Base-by-base conservation (phyloP, 1,284 basidiomycete species). In the Stygiomarasmius scandens region DNA sequence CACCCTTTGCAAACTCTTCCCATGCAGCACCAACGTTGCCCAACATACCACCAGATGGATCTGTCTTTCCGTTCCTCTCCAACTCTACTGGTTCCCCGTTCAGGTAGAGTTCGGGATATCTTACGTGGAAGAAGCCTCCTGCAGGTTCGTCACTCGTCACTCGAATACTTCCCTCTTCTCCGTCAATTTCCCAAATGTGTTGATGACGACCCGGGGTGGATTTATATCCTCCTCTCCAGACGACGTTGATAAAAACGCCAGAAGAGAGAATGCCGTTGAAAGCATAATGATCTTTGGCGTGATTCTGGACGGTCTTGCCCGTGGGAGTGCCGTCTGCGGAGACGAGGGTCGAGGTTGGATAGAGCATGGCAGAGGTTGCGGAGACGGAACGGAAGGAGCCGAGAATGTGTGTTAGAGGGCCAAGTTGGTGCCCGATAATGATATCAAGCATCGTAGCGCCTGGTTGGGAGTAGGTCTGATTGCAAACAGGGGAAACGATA, bases 111-210 rank as follows among this genome's bases (percentile, higher is more conserved):
- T 59, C 61, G 44, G 67, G 69, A 16, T 67, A 63, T 3, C 19
- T 11, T 22, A 67, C 54, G 44, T 66, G 58, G 19, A 66, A 41
- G 52, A 66, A 69, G 1, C 56, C 44, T 5, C 59, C 64, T 3
- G 22, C 22, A 11, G 61, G 38, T 2, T 25, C 46, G n/a, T 66
- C 62, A 44, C 60, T 64, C 55, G 72, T 68, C 3, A 76, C 24
- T 24, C 66, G 59, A 52, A 76, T 69, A 3, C 61, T 61, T 0
- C 74, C 73, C 1, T 71, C 67, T 46, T 76, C 74, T 9, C 74
- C 74, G 45, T 76, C 71, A 46, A 77, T 74, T 48, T 66, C 61
- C 74, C 74, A 76, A 1, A 66, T 20, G 43, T 74, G 67, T 1
- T 54, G 58, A 34, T 58, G 60, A 10, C 44, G 51, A 6, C 66